Evolutionary conservation across 441 rosid genomes (phyloP).

Genomic region (Metrosideros polymorpha): DNA sequence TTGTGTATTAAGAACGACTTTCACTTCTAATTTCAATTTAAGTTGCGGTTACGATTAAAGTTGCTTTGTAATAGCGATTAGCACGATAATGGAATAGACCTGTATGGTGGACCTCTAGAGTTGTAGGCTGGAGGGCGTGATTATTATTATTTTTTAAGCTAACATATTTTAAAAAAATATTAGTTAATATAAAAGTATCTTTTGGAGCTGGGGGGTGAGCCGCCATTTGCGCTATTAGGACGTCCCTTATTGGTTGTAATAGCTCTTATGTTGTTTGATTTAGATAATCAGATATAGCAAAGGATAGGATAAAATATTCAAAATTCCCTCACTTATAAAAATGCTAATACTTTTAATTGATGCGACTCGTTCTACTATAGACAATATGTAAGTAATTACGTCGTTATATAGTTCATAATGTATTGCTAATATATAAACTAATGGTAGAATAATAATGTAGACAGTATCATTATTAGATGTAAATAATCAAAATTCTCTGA

Average conservation of each 20-base stretch:
- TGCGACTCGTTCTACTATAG: too few relatives aligned
- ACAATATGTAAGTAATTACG: too few relatives aligned
- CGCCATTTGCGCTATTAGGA: not conserved
- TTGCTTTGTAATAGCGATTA: not conserved
- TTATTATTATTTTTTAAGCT: not conserved
- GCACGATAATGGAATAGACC: not conserved
- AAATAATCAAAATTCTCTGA: too few relatives aligned
- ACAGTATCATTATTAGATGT: too few relatives aligned
- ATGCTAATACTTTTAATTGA: too few relatives aligned
- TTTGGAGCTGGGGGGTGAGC: not conserved
- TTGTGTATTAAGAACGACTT: not conserved
- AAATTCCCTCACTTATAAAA: too few relatives aligned
- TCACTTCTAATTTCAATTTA: not conserved
- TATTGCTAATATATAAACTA: too few relatives aligned
- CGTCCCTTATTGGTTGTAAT: not conserved
- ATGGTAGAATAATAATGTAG: too few relatives aligned
- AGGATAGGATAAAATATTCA: too few relatives aligned
- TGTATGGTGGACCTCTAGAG: not conserved
- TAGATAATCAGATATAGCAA: too few relatives aligned
- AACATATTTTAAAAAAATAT: not conserved
- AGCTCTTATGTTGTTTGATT: not conserved
- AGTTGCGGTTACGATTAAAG: not conserved
- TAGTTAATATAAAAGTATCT: not conserved
- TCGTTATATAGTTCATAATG: too few relatives aligned
- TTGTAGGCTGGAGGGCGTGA: not conserved